A percentile compares a stretch with the other conserved stretches of the same genome.
Conservation (phyloP, 176 grass and related monocot genomes). For the Eragrostis curvula region DNA sequence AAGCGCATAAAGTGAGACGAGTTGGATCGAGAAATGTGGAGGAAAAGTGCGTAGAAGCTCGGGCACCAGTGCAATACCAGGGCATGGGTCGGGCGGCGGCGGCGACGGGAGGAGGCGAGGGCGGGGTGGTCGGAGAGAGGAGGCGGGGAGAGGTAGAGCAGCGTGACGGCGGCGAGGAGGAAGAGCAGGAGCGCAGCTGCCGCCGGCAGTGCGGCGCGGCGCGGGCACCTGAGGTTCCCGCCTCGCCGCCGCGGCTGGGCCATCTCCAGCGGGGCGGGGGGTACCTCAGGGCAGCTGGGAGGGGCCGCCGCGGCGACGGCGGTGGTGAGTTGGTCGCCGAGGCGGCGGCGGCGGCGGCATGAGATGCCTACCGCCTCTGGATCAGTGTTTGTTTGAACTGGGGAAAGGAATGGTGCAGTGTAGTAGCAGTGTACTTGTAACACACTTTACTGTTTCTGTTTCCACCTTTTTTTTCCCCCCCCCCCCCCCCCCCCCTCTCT, state of each 20-base stretch:
- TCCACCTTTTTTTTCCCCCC: neutral
- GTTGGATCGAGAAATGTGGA: conserved; percentile 25
- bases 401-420: neutral
- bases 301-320: conserved; percentile 1
- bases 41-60: neutral
- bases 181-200: conserved; percentile 61
- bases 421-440: neutral
- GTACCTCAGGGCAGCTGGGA: conserved; percentile 29
- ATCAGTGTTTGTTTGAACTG: conserved; percentile 30
- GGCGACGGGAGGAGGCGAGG: conserved; percentile 41
- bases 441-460: neutral
- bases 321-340: conserved; percentile 9
- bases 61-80: conserved; percentile 41
- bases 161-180: conserved; percentile 56
- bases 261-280: conserved; percentile 45
- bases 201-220: conserved; percentile 42
- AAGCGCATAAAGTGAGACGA: neutral
- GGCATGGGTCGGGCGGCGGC: conserved; percentile 25
- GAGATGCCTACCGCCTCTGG: conserved; percentile 7
- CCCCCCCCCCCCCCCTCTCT: too few relatives aligned
- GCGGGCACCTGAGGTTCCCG: conserved; percentile 44
- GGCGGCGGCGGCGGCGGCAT: conserved; percentile 33
- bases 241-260: conserved; percentile 63
- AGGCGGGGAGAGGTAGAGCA: conserved; percentile 70
- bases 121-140: conserved; percentile 68